Evolutionary conservation across 352 stramenopile species (phyloP), one percentile per base, ranked within the genome.

Genomic region (Globisporangium cylindrosporum): DNA sequence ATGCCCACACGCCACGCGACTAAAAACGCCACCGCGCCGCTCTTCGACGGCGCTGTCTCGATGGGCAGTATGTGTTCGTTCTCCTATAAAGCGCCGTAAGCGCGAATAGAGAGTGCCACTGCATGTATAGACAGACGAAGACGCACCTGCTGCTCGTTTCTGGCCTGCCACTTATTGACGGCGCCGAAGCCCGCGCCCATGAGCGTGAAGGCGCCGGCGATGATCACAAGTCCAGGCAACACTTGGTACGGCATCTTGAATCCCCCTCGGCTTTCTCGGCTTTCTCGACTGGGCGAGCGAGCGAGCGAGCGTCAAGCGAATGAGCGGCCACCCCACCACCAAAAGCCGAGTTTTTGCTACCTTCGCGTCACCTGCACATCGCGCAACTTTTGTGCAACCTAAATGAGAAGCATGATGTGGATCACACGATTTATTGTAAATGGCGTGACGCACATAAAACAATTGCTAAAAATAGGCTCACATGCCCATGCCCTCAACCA

Each of bases 241-340:
- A 93, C 79, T 86, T 95, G 87, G 82, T 93, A 95, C 81, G 87
- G 87, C 87, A 95, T 95, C 20, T 70, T 85, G 36, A 41, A 41
- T n/a, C 7, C 64, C 55, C 38, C 32, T 49, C 36, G 53, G 34
- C 12, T 55, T 51, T 41, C 34, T 49, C 24, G 24, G 18, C 43
- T 62, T 48, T 61, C 29, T 55, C 43, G 41, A 70, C 43, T 60
- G 46, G 49, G 46, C 64, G 62, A 41, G 38, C 38, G 38, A 48
- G 36, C 36, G 36, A 32, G 27, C 27, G 27, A 32, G 27, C 27
- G 27, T 32, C 27, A 32, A 48, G 48, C 41, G 59, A 49, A 20
- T 20, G 60, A 46, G 22, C 27, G 29, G 15, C 59, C 32, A 48
- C 59, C 60, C 51, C 59, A 67, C 67, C 60, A 72, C 60, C 65